Conservation (phyloP, 306 rosid genomes). For the Citrullus mucosospermus region DNA sequence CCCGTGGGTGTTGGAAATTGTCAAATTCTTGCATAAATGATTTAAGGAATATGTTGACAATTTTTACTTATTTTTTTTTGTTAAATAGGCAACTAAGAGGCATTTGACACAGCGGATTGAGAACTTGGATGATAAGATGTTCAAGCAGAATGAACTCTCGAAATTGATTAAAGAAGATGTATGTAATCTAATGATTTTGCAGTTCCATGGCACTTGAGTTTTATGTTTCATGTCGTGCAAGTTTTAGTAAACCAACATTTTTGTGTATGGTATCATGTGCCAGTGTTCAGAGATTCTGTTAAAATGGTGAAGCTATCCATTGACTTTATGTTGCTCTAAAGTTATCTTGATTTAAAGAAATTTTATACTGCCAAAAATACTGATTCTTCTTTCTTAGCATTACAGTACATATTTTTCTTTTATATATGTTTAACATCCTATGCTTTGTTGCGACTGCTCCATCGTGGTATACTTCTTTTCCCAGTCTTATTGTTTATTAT, state of each 20-base stretch:
- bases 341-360: background rate
- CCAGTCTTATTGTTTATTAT: background rate
- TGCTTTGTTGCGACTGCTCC: background rate
- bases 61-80: constrained; percentile 10
- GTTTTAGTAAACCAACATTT: background rate
- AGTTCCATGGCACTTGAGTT: background rate
- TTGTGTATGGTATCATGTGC: background rate
- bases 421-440: background rate
- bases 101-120: constrained; percentile 90
- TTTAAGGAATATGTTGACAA: background rate
- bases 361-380: background rate
- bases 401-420: background rate
- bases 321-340: background rate
- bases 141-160: constrained; percentile 62
- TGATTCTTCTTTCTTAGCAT: background rate
- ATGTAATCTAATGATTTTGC: constrained; percentile 17
- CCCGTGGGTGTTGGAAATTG: background rate
- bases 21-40: background rate
- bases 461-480: background rate
- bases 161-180: constrained; percentile 59
- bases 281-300: background rate
- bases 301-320: background rate
- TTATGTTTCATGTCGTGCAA: background rate
- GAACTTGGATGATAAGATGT: constrained; percentile 78
- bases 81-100: constrained; percentile 74